Percentiles rank a stretch among this genome's conserved stretches.
Conservation (phyloP, 2,329 filamentous ascomycete species). For the Scedosporium minutisporum region DNA sequence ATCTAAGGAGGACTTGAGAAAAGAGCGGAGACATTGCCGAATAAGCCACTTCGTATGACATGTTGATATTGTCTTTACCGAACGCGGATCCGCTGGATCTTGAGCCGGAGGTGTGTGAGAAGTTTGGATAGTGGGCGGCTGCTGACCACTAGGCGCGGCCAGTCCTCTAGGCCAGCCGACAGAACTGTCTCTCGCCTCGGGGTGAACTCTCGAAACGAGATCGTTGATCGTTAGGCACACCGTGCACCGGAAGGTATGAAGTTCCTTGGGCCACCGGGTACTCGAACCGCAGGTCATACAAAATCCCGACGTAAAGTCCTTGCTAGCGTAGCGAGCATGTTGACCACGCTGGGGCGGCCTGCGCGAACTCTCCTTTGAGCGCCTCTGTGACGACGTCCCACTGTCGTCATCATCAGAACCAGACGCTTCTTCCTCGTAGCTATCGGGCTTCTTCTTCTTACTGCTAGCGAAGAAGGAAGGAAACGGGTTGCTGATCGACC, state of each 20-base stretch:
- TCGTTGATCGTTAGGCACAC: conserved; percentile 83
- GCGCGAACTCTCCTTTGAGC: not conserved
- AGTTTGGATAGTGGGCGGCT: not conserved
- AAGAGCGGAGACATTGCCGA: conserved; percentile 22
- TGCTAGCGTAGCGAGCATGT: conserved; percentile 22
- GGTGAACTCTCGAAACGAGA: conserved; percentile 28
- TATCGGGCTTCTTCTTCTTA: conserved; percentile 36
- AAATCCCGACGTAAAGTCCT: conserved; percentile 57
- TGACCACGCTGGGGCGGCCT: conserved; percentile 17
- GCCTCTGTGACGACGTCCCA: conserved; percentile 12
- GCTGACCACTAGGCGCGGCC: conserved; percentile 48
- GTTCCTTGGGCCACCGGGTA: conserved; percentile 66
- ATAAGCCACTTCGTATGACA: conserved; percentile 23
- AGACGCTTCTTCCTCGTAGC: not conserved
- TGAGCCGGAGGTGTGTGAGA: not conserved
- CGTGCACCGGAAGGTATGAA: conserved; percentile 70
- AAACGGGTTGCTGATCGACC: conserved; percentile 74
- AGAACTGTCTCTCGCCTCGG: conserved; percentile 59
- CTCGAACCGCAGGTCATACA: conserved; percentile 82
- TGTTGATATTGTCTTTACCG: conserved; percentile 18
- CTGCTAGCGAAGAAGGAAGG: conserved; percentile 57
- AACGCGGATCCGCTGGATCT: not conserved
- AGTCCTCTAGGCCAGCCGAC: conserved; percentile 64
- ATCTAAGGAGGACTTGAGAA: not conserved
- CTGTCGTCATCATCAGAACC: conserved; percentile 2